Evolutionary conservation across 192 early-diverging fungal genomes (phyloP), one percentile per base, ranked within the genome.

Genomic region (Podila epigama): DNA sequence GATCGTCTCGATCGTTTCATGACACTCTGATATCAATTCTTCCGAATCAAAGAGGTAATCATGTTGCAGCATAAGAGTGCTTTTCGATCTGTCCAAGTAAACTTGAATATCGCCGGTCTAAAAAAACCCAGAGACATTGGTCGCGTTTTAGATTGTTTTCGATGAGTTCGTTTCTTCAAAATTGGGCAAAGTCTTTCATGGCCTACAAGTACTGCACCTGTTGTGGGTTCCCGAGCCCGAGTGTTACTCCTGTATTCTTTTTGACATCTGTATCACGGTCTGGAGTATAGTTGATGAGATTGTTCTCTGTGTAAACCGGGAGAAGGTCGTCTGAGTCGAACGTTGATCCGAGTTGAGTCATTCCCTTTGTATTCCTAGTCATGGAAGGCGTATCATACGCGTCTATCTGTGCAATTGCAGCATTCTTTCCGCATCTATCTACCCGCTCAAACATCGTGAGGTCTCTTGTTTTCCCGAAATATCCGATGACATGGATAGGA

Each of bases 81-180:
- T 75, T 20, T 41, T 75, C 6, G 42, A 3, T 27, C 65, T 36
- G 37, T 75, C 65, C 1, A 75, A 15, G 31, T 68, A 68, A 20
- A 68, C 15, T 20, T 53, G 41, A 36, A 75, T 68, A 51, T 75
- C 72, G 35, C 72, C 72, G 34, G 59, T 63, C 72, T 75, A 64
- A 27, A 29, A 25, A 31, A 27, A 22, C 10, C 13, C 28, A 5
- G 27, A 7, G 28, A n/a, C n/a, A n/a, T n/a, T n/a, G n/a, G n/a
- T n/a, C n/a, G n/a, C n/a, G n/a, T n/a, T n/a, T n/a, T n/a, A n/a
- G n/a, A n/a, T n/a, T n/a, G n/a, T n/a, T 18, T 31, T 33, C 40
- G 16, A 51, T 25, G 12, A 32, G 6, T 31, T 50, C 12, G 27
- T 44, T 20, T n/a, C 16, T 12, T 29, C 29, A 31, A 42, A 20